phyloP scores from a whole-genome alignment of 1,139 yeast genomes.

The Pichia sp. region DNA sequence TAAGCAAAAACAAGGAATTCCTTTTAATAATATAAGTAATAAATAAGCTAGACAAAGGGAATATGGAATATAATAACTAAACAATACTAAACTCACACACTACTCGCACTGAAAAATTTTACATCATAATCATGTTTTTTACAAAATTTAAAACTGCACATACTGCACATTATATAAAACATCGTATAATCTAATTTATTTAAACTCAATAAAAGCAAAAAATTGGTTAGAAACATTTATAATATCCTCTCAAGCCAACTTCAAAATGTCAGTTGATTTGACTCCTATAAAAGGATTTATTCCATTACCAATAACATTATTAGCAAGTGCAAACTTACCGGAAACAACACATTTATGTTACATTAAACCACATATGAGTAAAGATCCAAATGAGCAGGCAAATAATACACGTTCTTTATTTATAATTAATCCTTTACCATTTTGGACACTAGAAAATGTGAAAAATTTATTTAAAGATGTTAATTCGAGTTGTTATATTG shows the following conservation, averaged over 20 bases:
- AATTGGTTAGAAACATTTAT: too few species aligned
- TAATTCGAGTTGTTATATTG: conserved; percentile 39
- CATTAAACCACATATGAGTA: conserved; percentile 53
- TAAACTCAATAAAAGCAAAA: too few species aligned
- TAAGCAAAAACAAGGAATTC: too few species aligned
- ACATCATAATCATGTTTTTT: background rate
- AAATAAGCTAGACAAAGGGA: too few species aligned
- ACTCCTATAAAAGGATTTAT: conserved; percentile 44
- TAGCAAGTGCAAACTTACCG: conserved; percentile 23
- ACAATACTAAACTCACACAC: too few species aligned
- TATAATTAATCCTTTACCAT: conserved; percentile 69
- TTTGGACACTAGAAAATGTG: conserved; percentile 45
- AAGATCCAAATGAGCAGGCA: conserved; percentile 24
- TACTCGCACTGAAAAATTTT: too few species aligned
- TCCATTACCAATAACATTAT: conserved; percentile 43
- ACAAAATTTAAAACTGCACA: too few species aligned
- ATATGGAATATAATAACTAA: too few species aligned
- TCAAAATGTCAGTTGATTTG: background rate
- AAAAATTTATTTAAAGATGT: conserved; percentile 54
- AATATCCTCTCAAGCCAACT: too few species aligned
- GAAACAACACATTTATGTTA: conserved; percentile 44
- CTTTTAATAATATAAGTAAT: too few species aligned
- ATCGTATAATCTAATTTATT: too few species aligned
- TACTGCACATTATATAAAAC: too few species aligned
- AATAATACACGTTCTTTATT: conserved; percentile 48